Base-by-base conservation (phyloP, 2,329 filamentous ascomycete species). In the Nannizziopsis barbatae region DNA sequence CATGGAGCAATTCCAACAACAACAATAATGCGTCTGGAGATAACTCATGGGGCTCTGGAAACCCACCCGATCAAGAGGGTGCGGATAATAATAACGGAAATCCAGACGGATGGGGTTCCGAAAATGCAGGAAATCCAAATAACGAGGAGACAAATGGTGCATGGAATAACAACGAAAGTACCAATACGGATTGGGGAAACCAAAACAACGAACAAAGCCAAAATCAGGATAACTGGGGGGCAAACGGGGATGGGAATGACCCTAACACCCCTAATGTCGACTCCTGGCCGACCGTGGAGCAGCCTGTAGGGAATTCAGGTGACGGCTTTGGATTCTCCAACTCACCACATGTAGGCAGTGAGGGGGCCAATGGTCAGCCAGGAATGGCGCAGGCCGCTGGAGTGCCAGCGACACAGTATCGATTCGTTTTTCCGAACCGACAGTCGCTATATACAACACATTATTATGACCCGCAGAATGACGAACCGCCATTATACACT, bases 401-500 rank as follows among this genome's bases (percentile, higher is more conserved):
- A 43, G 35, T 36, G 8, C 39, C 50, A 9, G 27, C 41, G 10
- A 45, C 36, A 33, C 46, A 41, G n/a, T 35, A 45, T 14, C 51
- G 42, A 17, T 22, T 45, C 20, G 42, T 45, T 7, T 30, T 42
- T 22, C 47, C 47, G 6, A 36, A 14, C 17, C 41, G 42, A 3
- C 45, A 47, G 12, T 40, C 44, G 5, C n/a, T 43, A 12, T 47
- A 51, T 20, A 46, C 52, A 11, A 50, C 53, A 9, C 54, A 52
- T 15, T 45, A 32, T 41, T 45, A 46, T 17, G 42, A 48, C 9
- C 42, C 27, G 10, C 47, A 40, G 7, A 50, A 37, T 2, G 49
- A 52, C 35, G 56, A 56, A 22, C 55, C 53, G 30, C 48, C 53
- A 9, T 50, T 55, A 32, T 58, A 56, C 45, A 55, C 52, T 3